These are phyloP conservation scores for Parachaetomium inaequale DNA, from an alignment of 495 filamentous ascomycete species.

Conservation along the genomic window DNA sequence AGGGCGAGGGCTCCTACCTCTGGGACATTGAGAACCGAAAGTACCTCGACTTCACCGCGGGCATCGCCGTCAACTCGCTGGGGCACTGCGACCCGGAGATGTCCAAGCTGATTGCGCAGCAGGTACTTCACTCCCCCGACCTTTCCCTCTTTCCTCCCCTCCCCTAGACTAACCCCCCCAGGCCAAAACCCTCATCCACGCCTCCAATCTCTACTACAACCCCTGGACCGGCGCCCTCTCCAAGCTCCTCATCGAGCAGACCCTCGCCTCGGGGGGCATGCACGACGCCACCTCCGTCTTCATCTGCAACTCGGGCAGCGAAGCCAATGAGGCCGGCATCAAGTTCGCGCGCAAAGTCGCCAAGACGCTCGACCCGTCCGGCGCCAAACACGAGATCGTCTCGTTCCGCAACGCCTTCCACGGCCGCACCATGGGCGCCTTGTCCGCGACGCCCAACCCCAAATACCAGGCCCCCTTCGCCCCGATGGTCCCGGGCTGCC, in stretches of 20 bases:
- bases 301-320: conserved; percentile 89
- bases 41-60: conserved; percentile 92
- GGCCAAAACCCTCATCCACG: conserved; percentile 77
- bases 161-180: conserved; percentile 28
- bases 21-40: conserved; percentile 85
- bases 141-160: background rate
- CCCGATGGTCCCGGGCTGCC: conserved; percentile 93
- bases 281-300: conserved; percentile 77
- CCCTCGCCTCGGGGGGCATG: conserved; percentile 72
- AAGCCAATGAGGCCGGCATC: conserved; percentile 96
- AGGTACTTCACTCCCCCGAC: conserved; percentile 47
- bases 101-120: conserved; percentile 61
- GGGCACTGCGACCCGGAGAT: conserved; percentile 81
- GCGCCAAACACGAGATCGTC: conserved; percentile 76
- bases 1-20: conserved; percentile 78
- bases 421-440: conserved; percentile 87
- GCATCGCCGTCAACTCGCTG: conserved; percentile 91
- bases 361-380: conserved; percentile 64
- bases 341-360: conserved; percentile 94
- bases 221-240: conserved; percentile 86
- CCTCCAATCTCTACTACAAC: conserved; percentile 95
- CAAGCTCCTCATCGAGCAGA: conserved; percentile 76
- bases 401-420: conserved; percentile 92
- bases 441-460: conserved; percentile 94
- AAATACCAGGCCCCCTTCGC: conserved; percentile 95